phyloP scores from a whole-genome alignment of 805 yeast species.

The Candida ovalis region DNA sequence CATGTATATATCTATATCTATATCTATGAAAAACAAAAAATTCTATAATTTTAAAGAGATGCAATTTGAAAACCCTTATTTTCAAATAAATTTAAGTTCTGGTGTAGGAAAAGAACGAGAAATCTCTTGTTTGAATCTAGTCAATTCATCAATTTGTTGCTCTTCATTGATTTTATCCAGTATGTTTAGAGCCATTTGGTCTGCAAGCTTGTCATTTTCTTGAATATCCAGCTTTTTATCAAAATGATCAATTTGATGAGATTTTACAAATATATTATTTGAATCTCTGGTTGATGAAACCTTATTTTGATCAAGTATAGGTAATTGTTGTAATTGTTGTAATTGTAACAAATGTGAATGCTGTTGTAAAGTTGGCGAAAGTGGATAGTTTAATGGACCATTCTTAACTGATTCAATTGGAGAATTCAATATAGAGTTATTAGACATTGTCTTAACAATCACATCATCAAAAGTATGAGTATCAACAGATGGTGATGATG shows the following conservation, averaged over 20 bases:
- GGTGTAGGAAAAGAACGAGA: conserved; percentile 15
- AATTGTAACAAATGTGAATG: neutral
- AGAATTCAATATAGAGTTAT: conserved; percentile 5
- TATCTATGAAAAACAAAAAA: too few relatives aligned
- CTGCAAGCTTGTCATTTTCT: conserved; percentile 30
- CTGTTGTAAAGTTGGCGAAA: neutral
- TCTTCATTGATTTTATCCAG: conserved; percentile 29
- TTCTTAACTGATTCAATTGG: conserved; percentile 6
- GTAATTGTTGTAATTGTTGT: conserved; percentile 1
- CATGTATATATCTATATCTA: neutral
- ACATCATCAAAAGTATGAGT: conserved; percentile 5
- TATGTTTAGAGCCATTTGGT: conserved; percentile 33
- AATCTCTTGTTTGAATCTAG: conserved; percentile 28
- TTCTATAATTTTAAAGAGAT: neutral
- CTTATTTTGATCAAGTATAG: conserved; percentile 1
- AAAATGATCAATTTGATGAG: conserved; percentile 32
- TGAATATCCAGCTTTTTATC: conserved; percentile 22
- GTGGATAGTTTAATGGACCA: neutral
- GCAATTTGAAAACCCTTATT: conserved; percentile 1
- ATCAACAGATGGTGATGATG: conserved; percentile 3
- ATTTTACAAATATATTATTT: conserved; percentile 23
- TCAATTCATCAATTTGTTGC: conserved; percentile 27
- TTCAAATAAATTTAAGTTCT: conserved; percentile 14
- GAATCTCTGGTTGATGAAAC: neutral
- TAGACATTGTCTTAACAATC: conserved; percentile 8